These are phyloP conservation scores for Fusarium fujikuroi DNA, from an alignment of 2,329 filamentous ascomycete genomes.

Conservation along the genomic window DNA sequence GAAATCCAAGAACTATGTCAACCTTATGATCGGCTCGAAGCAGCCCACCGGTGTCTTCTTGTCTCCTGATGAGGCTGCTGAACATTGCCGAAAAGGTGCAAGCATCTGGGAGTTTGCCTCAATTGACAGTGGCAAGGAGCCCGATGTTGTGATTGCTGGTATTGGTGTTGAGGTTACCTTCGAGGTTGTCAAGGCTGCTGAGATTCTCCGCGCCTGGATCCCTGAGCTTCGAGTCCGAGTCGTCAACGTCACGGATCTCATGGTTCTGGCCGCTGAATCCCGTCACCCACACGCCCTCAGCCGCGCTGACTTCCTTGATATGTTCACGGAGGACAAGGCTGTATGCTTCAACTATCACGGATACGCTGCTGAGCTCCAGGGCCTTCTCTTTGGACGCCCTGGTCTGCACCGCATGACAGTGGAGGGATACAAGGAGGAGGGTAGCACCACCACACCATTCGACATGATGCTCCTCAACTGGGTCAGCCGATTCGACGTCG, in stretches of 20 bases:
- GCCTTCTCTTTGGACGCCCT: conserved; percentile 68
- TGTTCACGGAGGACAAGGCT: conserved; percentile 66
- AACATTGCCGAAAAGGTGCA: conserved; percentile 68
- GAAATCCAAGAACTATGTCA: conserved; percentile 71
- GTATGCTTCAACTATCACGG: conserved; percentile 76
- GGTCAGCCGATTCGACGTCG: conserved; percentile 70
- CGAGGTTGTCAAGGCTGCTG: conserved; percentile 70
- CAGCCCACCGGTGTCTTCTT: conserved; percentile 72
- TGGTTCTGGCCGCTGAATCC: conserved; percentile 67
- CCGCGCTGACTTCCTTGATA: conserved; percentile 60
- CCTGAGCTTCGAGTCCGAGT: conserved; percentile 68
- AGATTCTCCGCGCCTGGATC: conserved; percentile 60
- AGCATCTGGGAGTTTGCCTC: conserved; percentile 71
- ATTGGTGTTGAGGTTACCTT: conserved; percentile 74
- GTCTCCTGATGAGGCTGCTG: conserved; percentile 66
- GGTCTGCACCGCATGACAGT: conserved; percentile 64
- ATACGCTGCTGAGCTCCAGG: conserved; percentile 69
- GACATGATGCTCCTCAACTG: conserved; percentile 75
- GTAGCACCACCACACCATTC: conserved; percentile 74
- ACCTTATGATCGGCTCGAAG: conserved; percentile 75
- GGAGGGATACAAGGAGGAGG: conserved; percentile 72
- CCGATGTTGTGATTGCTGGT: conserved; percentile 71
- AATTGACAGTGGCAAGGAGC: conserved; percentile 63
- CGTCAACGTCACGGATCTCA: conserved; percentile 73
- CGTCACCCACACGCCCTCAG: conserved; percentile 69